These are phyloP conservation scores for Aspergillus calidoustus DNA, from an alignment of 2,329 filamentous ascomycete species.

Conservation along the genomic window DNA sequence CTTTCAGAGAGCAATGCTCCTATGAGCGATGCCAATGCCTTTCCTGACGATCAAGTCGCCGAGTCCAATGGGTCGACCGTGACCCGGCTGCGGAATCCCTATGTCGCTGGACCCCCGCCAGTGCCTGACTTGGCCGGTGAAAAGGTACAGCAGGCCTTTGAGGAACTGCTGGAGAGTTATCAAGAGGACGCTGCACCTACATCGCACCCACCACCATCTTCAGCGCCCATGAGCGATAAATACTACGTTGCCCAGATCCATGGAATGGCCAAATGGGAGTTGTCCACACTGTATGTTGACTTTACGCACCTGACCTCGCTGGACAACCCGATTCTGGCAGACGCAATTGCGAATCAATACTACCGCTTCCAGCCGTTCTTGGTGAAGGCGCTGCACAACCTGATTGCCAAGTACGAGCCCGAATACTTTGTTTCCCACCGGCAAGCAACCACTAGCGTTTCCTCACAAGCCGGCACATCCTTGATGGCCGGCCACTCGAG, in stretches of 20 bases:
- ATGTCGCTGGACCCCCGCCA: slow-evolving; percentile 58
- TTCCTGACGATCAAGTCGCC: slow-evolving; percentile 66
- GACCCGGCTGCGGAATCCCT: slow-evolving; percentile 54
- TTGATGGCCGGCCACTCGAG: slow-evolving; percentile 62
- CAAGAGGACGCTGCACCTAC: slow-evolving; percentile 62
- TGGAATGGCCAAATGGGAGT: slow-evolving; percentile 63
- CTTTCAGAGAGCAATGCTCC: slow-evolving; percentile 55
- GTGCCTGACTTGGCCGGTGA: slow-evolving; percentile 66
- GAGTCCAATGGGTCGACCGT: slow-evolving; percentile 56
- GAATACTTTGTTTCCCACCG: slow-evolving; percentile 92
- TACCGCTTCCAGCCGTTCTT: slow-evolving; percentile 95
- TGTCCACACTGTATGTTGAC: slow-evolving; percentile 70
- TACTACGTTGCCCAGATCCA: slow-evolving; percentile 71
- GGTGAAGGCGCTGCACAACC: slow-evolving; percentile 83
- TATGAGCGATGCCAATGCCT: slow-evolving; percentile 62
- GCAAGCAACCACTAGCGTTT: slow-evolving; percentile 66
- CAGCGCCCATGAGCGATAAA: slow-evolving; percentile 62
- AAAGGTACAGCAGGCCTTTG: slow-evolving; percentile 65
- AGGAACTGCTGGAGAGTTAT: slow-evolving; percentile 66
- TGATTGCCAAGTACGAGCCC: slow-evolving; percentile 93
- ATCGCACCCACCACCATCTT: slow-evolving; percentile 55
- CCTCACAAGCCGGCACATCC: slow-evolving; percentile 71
- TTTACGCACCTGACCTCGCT: slow-evolving; percentile 77
- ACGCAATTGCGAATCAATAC: slow-evolving; percentile 86
- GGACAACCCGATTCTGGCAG: slow-evolving; percentile 79